Evolutionary conservation across 2,329 filamentous ascomycete genomes (phyloP), one percentile per base, ranked within the genome.

Genomic region (Diaporthe vexans): DNA sequence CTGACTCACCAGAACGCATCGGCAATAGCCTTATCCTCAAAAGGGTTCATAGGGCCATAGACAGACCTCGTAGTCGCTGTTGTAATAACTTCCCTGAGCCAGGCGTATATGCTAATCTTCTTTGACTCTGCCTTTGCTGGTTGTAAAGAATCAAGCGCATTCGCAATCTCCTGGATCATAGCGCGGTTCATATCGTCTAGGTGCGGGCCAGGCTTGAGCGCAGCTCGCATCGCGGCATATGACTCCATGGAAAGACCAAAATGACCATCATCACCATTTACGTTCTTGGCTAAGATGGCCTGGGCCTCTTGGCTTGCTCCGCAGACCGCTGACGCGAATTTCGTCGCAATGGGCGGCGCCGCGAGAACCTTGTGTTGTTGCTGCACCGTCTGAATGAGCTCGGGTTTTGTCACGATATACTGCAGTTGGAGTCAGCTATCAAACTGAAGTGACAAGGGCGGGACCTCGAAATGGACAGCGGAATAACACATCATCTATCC

Each of bases 1-100:
- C 10, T 3, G 24, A 77, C 76, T 76, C 78, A 85, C 83, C 77
- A 81, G 77, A 84, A 85, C 33, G 80, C 81, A 54, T 81, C 76
- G 57, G 81, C 81, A 19, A 85, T 78, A 2, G 71, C 73, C 10
- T 79, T 79, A 57, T 85, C 81, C 46, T 82, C 77, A 52, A 80
- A 86, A 0, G 84, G 85, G 73, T 85, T 86, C 72, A 82, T 77
- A 0, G 82, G 82, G 3, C 85, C 85, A 75, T 86, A 86, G 0
- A 85, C 79, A 19, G 83, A 80, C 58, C 82, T 78, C 0, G 84
- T 86, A 58, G 83, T 80, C 3, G 84, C 83, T 6, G 80, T 74
- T 0, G 81, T 82, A 29, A 85, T 79, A 26, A 80, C 77, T 71
- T 82, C 80, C 24, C 78, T 78, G 17, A 83, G 74, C 72, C 79